Conservation (phyloP, 768 basidiomycete species). For the Suillus discolor region DNA sequence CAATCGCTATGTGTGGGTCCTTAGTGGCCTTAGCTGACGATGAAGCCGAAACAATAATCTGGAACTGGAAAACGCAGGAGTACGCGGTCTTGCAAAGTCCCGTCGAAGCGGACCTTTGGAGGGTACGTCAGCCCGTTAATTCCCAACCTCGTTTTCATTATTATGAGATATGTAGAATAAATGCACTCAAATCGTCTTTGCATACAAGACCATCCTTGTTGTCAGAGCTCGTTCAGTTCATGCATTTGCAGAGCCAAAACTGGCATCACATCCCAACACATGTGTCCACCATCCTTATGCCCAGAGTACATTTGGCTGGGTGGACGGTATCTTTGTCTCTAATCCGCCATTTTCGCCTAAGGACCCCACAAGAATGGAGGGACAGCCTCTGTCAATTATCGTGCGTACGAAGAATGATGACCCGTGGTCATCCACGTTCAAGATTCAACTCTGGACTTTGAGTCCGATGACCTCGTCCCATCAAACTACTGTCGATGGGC, state of each 20-base stretch:
- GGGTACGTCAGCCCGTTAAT: constrained; percentile 16
- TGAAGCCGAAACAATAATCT: constrained; percentile 48
- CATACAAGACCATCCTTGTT: constrained; percentile 50
- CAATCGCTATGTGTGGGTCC: constrained; percentile 52
- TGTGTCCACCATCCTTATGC: constrained; percentile 40
- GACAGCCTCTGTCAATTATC: constrained; percentile 42
- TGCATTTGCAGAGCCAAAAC: constrained; percentile 52
- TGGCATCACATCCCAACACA: constrained; percentile 27
- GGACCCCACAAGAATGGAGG: not conserved
- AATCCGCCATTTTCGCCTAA: constrained; percentile 12
- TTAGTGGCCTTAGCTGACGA: constrained; percentile 59
- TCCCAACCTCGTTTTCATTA: constrained; percentile 5
- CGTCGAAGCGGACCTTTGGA: constrained; percentile 35
- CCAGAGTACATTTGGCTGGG: constrained; percentile 64
- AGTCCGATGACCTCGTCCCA: constrained; percentile 30
- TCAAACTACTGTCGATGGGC: constrained; percentile 19
- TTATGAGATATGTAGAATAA: constrained; percentile 40
- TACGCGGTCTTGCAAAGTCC: constrained; percentile 49
- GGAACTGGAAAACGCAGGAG: constrained; percentile 53
- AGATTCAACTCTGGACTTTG: constrained; percentile 55
- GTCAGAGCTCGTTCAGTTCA: constrained; percentile 60
- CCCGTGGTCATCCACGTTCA: constrained; percentile 55
- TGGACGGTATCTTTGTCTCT: constrained; percentile 56
- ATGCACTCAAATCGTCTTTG: constrained; percentile 55
- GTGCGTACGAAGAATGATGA: constrained; percentile 61